Evolutionary conservation across 352 stramenopile genomes (phyloP), one percentile per base, ranked within the genome.

Genomic region (Phytophthora sojae): DNA sequence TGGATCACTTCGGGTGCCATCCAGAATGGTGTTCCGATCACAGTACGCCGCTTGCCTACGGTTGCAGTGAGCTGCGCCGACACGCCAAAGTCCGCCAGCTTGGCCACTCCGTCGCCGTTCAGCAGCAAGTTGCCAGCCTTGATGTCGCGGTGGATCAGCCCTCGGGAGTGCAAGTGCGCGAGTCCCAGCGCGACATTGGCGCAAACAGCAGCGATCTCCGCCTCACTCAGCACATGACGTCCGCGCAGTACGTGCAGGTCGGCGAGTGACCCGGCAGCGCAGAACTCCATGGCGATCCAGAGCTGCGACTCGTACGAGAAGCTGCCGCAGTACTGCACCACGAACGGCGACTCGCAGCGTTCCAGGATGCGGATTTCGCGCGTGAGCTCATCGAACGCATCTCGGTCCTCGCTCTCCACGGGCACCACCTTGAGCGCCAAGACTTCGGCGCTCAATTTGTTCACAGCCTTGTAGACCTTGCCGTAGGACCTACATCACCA

Each of bases 281-380:
- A 93, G 52, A 90, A 96, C 69, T 97, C 92, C 92, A 97, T 97
- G 21, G 89, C 81, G 70, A 97, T 97, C 87, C 84, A 95, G 26
- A 95, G 60, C 44, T 94, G 83, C 44, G 69, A 76, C 55, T 92
- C 83, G 72, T 86, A 93, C 55, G 89, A 71, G 53, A 94, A 93
- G 79, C 85, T 92, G 15, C 82, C 89, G 64, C 87, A 90, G 68
- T 97, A 97, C 37, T 93, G 83, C 42, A 96, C 93, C 37, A 97
- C 83, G 57, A 95, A 91, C 14, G 89, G 88, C 21, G 86, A 95
- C 51, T 80, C 68, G 65, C 89, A 97, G 17, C 79, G 77, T 67
- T 96, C 83, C 29, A 97, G 73, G 58, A 97, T 94, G 57, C 76
- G 65, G 61, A 97, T 97, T 76, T 97, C 92, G 25, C 90, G 89